Conservation (phyloP, 208 protist genomes). For the Acanthamoeba castellanii region DNA sequence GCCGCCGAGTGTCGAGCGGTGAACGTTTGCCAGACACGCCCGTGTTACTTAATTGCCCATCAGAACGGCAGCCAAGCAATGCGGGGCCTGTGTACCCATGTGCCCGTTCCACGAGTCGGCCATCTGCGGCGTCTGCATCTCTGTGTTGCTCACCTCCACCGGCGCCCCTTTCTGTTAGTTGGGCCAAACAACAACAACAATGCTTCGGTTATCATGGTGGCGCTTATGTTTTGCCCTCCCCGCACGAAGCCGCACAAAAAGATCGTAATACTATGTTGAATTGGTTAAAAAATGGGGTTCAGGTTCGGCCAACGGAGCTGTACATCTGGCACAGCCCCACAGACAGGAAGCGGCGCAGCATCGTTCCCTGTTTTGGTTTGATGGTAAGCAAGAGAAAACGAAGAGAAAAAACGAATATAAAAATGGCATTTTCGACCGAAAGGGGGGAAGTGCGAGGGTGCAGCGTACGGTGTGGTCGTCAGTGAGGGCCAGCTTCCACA, state of each 20-base stretch:
- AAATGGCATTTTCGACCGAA: not conserved
- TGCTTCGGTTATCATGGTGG: no score
- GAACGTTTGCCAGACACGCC: not conserved
- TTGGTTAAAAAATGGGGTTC: no score
- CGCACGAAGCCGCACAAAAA: no score
- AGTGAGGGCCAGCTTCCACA: not conserved
- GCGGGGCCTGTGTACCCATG: not conserved
- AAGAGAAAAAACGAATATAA: not conserved
- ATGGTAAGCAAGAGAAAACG: not conserved
- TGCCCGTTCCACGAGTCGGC: not conserved
- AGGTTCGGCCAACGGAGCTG: not conserved
- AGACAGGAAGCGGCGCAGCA: not conserved
- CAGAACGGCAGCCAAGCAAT: not conserved
- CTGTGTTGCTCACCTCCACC: not conserved
- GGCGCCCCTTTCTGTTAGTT: not conserved
- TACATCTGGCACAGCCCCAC: not conserved
- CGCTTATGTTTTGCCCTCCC: no score
- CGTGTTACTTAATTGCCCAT: no score
- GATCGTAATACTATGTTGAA: no score
- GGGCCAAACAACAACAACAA: no score
- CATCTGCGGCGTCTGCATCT: slow-evolving; percentile 24
- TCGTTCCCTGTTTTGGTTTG: not conserved
- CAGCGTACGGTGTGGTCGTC: not conserved
- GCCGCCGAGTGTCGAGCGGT: not conserved
- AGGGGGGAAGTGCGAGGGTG: not conserved